phyloP scores from a whole-genome alignment of 2,329 filamentous ascomycete species.

The Clarireedia monteithiana region DNA sequence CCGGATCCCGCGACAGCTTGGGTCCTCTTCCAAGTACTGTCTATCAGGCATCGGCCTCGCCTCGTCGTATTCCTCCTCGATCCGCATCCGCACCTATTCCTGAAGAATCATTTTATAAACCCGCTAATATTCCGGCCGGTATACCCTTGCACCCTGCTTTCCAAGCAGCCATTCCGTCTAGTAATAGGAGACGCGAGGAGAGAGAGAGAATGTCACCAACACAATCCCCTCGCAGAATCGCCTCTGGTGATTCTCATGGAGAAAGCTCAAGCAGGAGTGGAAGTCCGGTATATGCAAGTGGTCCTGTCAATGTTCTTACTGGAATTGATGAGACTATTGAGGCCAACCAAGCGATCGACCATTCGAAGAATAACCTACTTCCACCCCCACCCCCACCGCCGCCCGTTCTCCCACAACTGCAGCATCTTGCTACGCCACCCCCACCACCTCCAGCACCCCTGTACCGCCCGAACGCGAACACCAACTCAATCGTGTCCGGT shows the following conservation, averaged over 20 bases:
- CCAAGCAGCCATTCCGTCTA: conserved; percentile 32
- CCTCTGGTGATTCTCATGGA: conserved; percentile 27
- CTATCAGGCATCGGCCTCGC: conserved; percentile 34
- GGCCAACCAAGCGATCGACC: conserved; percentile 31
- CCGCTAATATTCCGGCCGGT: conserved; percentile 26
- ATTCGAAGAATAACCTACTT: conserved; percentile 43
- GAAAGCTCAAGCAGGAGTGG: conserved; percentile 18
- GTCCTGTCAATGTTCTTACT: conserved; percentile 27
- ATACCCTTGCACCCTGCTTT: conserved; percentile 36
- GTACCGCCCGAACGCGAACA: conserved; percentile 32
- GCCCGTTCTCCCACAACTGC: conserved; percentile 49
- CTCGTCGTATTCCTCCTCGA: conserved; percentile 41
- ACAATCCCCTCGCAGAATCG: conserved; percentile 24
- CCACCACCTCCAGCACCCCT: conserved; percentile 55
- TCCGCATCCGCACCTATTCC: conserved; percentile 56
- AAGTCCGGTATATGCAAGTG: conserved; percentile 20
- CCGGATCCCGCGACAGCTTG: conserved; percentile 23
- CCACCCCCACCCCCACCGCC: conserved; percentile 47
- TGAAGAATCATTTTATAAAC: conserved; percentile 34
- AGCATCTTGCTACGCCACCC: conserved; percentile 52
- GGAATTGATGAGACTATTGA: conserved; percentile 40
- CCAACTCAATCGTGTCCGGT: conserved; percentile 25
- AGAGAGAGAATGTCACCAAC: conserved; percentile 14
- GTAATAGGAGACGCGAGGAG: conserved; percentile 22
- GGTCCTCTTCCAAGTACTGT: conserved; percentile 28